Conservation (phyloP, 73 alveolate genomes). For the Stentor coeruleus region DNA sequence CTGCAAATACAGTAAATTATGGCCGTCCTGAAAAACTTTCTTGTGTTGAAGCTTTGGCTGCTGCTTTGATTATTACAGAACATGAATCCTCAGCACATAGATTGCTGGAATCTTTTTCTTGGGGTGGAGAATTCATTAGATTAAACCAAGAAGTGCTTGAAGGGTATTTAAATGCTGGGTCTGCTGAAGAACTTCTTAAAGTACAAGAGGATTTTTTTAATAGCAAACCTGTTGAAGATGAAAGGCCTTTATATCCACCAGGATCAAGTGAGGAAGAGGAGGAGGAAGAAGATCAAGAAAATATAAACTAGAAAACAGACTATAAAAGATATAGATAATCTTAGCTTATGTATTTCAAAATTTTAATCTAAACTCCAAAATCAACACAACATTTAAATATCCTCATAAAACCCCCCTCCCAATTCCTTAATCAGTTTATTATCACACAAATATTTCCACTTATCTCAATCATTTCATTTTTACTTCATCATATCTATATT, state of each 20-base stretch:
- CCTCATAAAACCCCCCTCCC: no score
- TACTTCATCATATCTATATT: no score
- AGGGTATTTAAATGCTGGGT: conserved; percentile 43
- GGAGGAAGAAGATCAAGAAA: conserved; percentile 26
- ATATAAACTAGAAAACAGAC: no score
- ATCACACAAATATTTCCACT: no score
- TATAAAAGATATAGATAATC: no score
- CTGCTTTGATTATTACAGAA: conserved; percentile 81
- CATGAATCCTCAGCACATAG: conserved; percentile 80
- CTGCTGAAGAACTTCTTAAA: conserved; percentile 59
- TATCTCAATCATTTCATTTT: no score
- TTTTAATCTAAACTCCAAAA: no score
- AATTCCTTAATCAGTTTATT: no score
- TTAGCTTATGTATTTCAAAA: no score
- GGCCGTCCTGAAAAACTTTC: conserved; percentile 89
- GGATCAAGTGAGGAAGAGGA: conserved; percentile 27
- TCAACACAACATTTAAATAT: no score
- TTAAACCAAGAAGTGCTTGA: conserved; percentile 83
- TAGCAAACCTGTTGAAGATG: conserved; percentile 25
- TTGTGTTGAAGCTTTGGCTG: conserved; percentile 98
- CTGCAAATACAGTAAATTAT: conserved; percentile 94
- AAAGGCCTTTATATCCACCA: neutral
- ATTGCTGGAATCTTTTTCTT: conserved; percentile 81
- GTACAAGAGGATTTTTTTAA: conserved; percentile 61
- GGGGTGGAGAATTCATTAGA: conserved; percentile 92